Evolutionary conservation across 1,139 yeast species (phyloP), one percentile per base, ranked within the genome.

Genomic region (Keqinozyma sinolaborantium): DNA sequence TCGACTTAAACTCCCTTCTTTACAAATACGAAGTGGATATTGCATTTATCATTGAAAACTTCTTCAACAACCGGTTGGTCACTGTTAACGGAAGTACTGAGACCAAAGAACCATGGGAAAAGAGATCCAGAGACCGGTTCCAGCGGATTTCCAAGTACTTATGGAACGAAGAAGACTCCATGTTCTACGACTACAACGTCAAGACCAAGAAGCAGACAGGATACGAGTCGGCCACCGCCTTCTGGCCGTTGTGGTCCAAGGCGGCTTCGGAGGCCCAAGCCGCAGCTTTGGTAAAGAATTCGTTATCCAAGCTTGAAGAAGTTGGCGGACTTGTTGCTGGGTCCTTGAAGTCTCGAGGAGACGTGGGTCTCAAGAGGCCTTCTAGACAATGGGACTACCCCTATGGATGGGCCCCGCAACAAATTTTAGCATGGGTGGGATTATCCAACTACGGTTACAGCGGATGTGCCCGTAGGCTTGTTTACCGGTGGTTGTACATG

Each of bases 381-480:
- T 79, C 85, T 21, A 74, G 97, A 56, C 98, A 92, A 62, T 92
- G 98, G 98, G 98, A 92, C 56, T 92, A 82, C 54, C 98, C 98
- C 5, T 87, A 69, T 51, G 98, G 97, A 4, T 92, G 98, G 98
- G 97, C 98, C 0, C 98, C 98, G 2, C 98, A 94, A 56, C 98
- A 92, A 56, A 86, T 92, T 14, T 61, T 92, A 33, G 94, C 95
- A 1, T 92, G 98, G 98, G 75, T 75, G 27, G 98, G 97, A 0
- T 66, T 92, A 25, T 52, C 57, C 21, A 76, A 81, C 35, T 92
- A 92, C 52, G 95, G 94, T 0, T 86, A 70, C 50, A 62, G 58
- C 3, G 79, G 73, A 3, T 75, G 74, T 15, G 82, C 94, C 3
- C 70, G 82, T 39, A 65, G 97, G 39, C 61, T 92, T 35, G 81